A percentile compares a stretch with the other conserved stretches of the same genome.
phyloP scores from a whole-genome alignment of 148 eudicot genomes.

The Selenicereus undatus region DNA sequence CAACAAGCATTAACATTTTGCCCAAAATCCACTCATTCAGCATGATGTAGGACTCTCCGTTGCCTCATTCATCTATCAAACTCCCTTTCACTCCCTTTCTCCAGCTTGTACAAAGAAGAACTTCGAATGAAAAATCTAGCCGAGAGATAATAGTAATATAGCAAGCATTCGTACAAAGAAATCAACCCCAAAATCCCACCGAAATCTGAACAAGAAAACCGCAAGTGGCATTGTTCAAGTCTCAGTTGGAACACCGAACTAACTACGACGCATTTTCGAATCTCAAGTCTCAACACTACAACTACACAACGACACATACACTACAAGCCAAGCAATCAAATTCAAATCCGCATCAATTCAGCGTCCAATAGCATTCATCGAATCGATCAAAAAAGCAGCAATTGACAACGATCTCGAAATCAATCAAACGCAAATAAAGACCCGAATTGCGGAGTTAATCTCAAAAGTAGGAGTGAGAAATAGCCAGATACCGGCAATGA shows the following conservation, averaged over 20 bases:
- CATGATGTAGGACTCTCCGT: not conserved
- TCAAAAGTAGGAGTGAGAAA: not conserved
- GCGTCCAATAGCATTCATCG: not conserved
- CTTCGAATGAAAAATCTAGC: not conserved
- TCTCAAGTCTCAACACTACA: not conserved
- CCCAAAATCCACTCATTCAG: not conserved
- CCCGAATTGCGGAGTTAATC: slow-evolving; percentile 11
- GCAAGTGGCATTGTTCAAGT: not conserved
- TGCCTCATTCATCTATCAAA: not conserved
- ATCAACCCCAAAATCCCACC: not conserved
- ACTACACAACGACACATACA: not conserved
- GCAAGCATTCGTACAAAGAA: no score
- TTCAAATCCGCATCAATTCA: slow-evolving; percentile 14
- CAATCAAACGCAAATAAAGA: slow-evolving; percentile 1
- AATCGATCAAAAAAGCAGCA: not conserved
- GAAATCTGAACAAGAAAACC: not conserved
- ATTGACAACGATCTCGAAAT: not conserved
- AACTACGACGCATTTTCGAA: not conserved
- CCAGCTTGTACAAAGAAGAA: no score
- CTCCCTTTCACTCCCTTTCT: slow-evolving; percentile 1
- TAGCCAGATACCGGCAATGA: slow-evolving; percentile 58
- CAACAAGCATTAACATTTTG: not conserved
- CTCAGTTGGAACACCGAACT: slow-evolving; percentile 5
- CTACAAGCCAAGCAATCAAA: not conserved
- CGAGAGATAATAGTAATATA: not conserved